Percentiles rank a stretch among this genome's conserved stretches.
Evolutionary conservation across 163 green algal genomes (phyloP).

Genomic region (Smithsoniella earleae): DNA sequence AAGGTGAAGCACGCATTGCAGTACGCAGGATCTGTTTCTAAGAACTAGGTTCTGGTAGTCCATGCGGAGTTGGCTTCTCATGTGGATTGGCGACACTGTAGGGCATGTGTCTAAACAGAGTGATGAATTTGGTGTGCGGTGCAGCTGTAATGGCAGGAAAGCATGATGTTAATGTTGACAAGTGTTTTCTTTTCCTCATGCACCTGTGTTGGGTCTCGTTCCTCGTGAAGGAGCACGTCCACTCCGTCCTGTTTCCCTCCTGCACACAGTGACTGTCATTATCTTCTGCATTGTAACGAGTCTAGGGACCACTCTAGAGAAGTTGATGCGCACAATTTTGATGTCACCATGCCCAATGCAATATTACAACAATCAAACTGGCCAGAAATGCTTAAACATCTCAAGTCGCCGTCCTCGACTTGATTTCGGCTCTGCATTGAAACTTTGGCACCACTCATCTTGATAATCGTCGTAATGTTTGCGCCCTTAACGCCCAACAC

Average conservation of each 20-base stretch:
- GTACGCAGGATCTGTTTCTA: background rate
- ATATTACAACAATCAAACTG: constrained; percentile 12
- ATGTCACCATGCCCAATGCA: constrained; percentile 20
- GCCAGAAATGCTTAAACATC: constrained; percentile 3
- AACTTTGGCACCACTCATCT: constrained; percentile 29
- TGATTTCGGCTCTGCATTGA: constrained; percentile 29
- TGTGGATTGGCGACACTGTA: too few relatives aligned
- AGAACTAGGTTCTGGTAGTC: too few relatives aligned
- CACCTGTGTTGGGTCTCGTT: background rate
- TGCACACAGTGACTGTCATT: too few relatives aligned
- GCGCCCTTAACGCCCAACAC: constrained; percentile 24
- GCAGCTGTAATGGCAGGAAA: background rate
- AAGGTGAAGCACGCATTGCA: background rate
- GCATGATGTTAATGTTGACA: background rate
- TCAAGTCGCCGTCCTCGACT: constrained; percentile 11
- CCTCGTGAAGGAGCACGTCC: background rate
- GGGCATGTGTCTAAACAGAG: too few relatives aligned
- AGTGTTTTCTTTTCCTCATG: background rate
- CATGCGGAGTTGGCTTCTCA: too few relatives aligned
- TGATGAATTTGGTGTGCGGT: too few relatives aligned
- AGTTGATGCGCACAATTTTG: background rate
- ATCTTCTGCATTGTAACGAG: too few relatives aligned
- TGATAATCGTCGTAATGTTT: constrained; percentile 30
- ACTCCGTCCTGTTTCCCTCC: background rate
- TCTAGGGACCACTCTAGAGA: too few relatives aligned